phyloP scores from a whole-genome alignment of 2,329 filamentous ascomycete genomes.

The Ceratocystis cacaofunesta region DNA sequence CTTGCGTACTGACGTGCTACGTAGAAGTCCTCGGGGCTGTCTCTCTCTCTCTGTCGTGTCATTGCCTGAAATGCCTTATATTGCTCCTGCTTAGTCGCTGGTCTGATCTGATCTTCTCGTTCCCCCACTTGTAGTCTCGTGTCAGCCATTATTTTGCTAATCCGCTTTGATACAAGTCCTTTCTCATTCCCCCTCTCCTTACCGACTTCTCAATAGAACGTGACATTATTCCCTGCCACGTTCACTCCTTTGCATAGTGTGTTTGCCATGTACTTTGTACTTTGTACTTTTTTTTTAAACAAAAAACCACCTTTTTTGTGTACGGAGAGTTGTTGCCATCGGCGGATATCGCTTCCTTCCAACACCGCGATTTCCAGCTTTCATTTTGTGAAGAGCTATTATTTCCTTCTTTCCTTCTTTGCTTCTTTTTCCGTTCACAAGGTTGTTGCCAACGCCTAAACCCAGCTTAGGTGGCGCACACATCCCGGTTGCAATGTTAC shows the following conservation, averaged over 20 bases:
- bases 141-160: neutral
- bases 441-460: neutral
- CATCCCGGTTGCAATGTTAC: conserved; percentile 5
- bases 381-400: neutral
- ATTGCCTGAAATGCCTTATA: neutral
- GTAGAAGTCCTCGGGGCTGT: too few relatives aligned
- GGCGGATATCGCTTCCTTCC: neutral
- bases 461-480: neutral
- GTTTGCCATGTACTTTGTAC: too few relatives aligned
- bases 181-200: neutral
- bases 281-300: too few relatives aligned
- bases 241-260: neutral
- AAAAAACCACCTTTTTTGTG: neutral
- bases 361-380: neutral
- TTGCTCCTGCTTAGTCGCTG: neutral
- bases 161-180: neutral
- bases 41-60: neutral
- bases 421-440: neutral
- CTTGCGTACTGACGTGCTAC: neutral
- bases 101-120: neutral
- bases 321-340: neutral
- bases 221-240: neutral
- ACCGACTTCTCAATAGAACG: neutral
- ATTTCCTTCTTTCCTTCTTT: neutral
- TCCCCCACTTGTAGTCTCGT: neutral